Conservation (phyloP, 164 flowering plant species). For the Pachysandra terminalis region DNA sequence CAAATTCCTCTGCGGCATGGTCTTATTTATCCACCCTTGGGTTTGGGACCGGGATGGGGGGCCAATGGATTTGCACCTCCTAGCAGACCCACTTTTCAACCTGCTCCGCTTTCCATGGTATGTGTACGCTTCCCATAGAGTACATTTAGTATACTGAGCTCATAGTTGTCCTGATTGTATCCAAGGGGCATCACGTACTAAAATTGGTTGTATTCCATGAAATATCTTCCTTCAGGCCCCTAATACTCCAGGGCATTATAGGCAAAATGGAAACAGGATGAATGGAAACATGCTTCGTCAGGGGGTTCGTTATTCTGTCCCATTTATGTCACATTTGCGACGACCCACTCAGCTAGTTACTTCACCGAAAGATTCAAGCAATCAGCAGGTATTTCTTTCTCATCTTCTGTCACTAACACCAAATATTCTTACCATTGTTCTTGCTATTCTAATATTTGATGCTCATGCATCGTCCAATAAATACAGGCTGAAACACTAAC, state of each 20-base stretch:
- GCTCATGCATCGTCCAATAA: background rate
- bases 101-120: constrained; percentile 36
- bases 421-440: background rate
- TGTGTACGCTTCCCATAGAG: too few species aligned
- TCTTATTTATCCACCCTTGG: constrained; percentile 65
- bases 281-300: constrained; percentile 45
- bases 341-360: constrained; percentile 30
- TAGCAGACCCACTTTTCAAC: constrained; percentile 47
- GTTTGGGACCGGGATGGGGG: constrained; percentile 66
- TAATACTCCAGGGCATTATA: constrained; percentile 41
- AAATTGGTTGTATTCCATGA: background rate
- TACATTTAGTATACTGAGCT: constrained; percentile 8
- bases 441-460: background rate
- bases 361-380: constrained; percentile 42
- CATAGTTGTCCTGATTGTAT: background rate
- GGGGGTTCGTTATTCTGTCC: constrained; percentile 29
- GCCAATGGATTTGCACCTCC: constrained; percentile 56
- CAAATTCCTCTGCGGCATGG: constrained; percentile 55
- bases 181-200: background rate
- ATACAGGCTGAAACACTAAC: background rate
- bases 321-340: constrained; percentile 34
- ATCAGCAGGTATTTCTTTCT: constrained; percentile 51
- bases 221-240: constrained; percentile 39
- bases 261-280: constrained; percentile 61
- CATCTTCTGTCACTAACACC: too few species aligned